Conservation (phyloP, 2,329 filamentous ascomycete species). For the Trichophyton rubrum region DNA sequence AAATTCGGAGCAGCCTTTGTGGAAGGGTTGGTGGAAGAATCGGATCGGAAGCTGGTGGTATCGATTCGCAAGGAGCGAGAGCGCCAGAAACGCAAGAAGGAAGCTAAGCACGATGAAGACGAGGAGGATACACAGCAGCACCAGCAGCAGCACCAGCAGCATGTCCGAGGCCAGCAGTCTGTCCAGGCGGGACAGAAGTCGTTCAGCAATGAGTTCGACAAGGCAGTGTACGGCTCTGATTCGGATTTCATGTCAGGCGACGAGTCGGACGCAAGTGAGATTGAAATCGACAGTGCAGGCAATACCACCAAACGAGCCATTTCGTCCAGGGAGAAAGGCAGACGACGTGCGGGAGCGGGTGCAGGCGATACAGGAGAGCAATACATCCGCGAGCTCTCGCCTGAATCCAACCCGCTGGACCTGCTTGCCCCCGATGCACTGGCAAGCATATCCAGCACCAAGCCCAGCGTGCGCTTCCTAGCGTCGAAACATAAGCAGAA, state of each 20-base stretch:
- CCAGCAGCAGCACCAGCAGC: constrained; percentile 18
- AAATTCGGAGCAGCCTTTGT: constrained; percentile 76
- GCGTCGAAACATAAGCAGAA: constrained; percentile 28
- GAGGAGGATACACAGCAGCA: constrained; percentile 22
- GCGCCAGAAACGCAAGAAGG: constrained; percentile 79
- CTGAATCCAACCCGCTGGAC: constrained; percentile 89
- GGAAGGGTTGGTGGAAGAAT: constrained; percentile 68
- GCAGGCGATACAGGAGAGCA: constrained; percentile 17
- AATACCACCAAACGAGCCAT: constrained; percentile 17
- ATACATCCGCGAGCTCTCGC: constrained; percentile 70
- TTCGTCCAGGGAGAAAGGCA: constrained; percentile 1
- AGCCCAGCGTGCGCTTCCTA: constrained; percentile 46
- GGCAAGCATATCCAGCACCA: constrained; percentile 85
- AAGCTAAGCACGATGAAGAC: constrained; percentile 44
- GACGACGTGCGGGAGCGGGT: neutral
- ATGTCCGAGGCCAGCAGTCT: too few species aligned
- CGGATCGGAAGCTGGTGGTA: constrained; percentile 75
- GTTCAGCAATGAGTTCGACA: constrained; percentile 88
- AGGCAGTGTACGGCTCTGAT: constrained; percentile 79
- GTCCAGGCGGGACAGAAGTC: constrained; percentile 12
- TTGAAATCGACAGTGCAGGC: constrained; percentile 29
- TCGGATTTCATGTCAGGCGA: constrained; percentile 50
- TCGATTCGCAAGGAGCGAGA: constrained; percentile 96
- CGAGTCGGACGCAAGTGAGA: constrained; percentile 44
- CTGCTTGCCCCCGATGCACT: constrained; percentile 79